Base-by-base conservation (phyloP, 768 basidiomycete species). In the Fomitopsis serialis region DNA sequence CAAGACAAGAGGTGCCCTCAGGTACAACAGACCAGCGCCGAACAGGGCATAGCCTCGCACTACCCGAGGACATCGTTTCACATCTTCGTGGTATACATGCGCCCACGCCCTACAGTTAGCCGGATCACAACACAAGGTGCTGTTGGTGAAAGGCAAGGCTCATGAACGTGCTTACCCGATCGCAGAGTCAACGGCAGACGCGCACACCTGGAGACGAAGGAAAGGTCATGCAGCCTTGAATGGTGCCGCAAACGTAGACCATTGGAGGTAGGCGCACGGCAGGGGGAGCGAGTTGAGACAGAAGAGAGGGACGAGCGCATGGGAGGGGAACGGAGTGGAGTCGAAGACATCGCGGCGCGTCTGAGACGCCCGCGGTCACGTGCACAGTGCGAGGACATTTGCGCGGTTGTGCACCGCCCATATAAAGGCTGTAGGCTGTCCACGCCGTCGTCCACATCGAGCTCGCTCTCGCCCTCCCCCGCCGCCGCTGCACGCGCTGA, bases 221-320 rank as follows among this genome's bases (percentile, higher is more conserved):
- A 24, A 24, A 40, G 34, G 48, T 49, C 48, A 49, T 49, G 36
- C 25, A 35, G 29, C 29, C 29, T 11, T 32, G 11, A n/a, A n/a
- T n/a, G n/a, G n/a, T n/a, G n/a, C n/a, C n/a, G 29, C 29, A 32
- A 11, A 32, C 5, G 29, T 11, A 32, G 29, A 32, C 5, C 29
- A 11, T 6, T 5, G 29, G 11, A 32, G 37, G 5, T 40, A 15
- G 37, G 19, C 5, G 15, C 37, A 49, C 21, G 48, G 21, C 37
- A 49, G 37, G 35, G 48, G 48, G 48, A 49, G 35, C 48, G 48
- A 40, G 48, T 49, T 19, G 22, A 25, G 34, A 49, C 15, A 19
- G 36, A 27, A 49, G 48, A 40, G 48, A 49, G 35, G 48, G 48
- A 48, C 48, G n/a, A 27, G 34, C 32, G 36, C 48, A 49, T 49